These are phyloP conservation scores for Scleroderma bovista DNA, from an alignment of 768 basidiomycete genomes.

Conservation along the genomic window DNA sequence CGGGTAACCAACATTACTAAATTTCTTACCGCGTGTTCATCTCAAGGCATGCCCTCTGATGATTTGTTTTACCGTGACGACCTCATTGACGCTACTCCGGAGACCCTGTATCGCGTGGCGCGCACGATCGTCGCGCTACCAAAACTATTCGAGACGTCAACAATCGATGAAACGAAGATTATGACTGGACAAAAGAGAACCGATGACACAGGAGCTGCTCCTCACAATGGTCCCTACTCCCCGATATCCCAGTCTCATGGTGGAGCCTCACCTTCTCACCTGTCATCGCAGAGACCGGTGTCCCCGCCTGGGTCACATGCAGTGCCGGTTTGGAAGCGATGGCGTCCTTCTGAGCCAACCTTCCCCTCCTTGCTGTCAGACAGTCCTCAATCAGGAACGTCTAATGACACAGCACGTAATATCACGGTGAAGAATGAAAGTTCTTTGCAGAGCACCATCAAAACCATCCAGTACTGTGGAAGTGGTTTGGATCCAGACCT, in stretches of 20 bases:
- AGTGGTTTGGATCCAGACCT: constrained; percentile 37
- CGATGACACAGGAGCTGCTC: constrained; percentile 14
- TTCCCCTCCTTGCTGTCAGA: constrained; percentile 51
- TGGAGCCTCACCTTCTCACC: constrained; percentile 60
- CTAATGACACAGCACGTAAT: constrained; percentile 28
- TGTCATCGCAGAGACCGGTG: constrained; percentile 34
- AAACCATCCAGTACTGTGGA: constrained; percentile 13
- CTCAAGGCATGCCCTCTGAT: constrained; percentile 55
- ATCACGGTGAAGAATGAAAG: constrained; percentile 12
- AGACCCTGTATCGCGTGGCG: constrained; percentile 68
- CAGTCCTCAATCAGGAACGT: constrained; percentile 46
- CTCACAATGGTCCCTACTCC: constrained; percentile 35
- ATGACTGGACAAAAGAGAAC: constrained; percentile 37
- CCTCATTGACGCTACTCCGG: constrained; percentile 53
- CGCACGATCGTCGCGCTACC: constrained; percentile 66
- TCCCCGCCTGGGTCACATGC: constrained; percentile 32
- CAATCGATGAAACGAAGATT: constrained; percentile 41
- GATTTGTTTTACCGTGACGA: constrained; percentile 68
- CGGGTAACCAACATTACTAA: constrained; percentile 69
- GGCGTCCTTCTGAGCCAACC: constrained; percentile 43
- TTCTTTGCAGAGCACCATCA: constrained; percentile 6
- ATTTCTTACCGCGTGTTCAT: constrained; percentile 71
- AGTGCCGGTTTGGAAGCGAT: constrained; percentile 36
- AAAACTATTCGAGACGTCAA: constrained; percentile 52
- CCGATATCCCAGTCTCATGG: constrained; percentile 33